These are phyloP conservation scores for Dactylellina haptotyla DNA, from an alignment of 2,329 filamentous ascomycete species.

Conservation along the genomic window DNA sequence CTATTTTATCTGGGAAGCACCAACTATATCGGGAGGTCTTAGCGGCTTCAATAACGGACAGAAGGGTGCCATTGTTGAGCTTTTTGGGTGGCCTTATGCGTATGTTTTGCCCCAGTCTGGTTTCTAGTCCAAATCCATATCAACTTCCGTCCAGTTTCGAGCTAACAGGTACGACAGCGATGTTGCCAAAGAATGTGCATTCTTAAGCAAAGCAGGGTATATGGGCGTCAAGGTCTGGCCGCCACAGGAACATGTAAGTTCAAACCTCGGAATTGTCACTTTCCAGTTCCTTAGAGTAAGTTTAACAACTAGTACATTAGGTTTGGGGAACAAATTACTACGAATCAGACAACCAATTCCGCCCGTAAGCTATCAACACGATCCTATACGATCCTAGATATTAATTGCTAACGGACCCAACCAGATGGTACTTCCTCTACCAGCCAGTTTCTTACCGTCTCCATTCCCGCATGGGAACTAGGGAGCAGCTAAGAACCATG, in stretches of 20 bases:
- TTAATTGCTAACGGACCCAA: neutral
- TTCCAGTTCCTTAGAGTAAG: neutral
- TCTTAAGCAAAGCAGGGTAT: conserved; percentile 59
- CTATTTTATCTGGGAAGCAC: conserved; percentile 59
- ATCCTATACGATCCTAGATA: neutral
- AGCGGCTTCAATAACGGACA: conserved; percentile 58
- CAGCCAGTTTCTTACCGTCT: conserved; percentile 59
- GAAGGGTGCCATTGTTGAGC: conserved; percentile 59
- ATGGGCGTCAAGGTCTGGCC: conserved; percentile 60
- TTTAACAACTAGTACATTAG: neutral
- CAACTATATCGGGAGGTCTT: conserved; percentile 56
- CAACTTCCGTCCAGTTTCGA: neutral
- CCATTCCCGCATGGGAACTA: conserved; percentile 58
- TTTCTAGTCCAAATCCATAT: neutral
- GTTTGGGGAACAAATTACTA: conserved; percentile 59
- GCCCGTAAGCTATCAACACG: conserved; percentile 55
- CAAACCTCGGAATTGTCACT: neutral
- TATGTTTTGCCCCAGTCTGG: neutral
- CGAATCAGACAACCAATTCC: conserved; percentile 58
- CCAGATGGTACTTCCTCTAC: conserved; percentile 53
- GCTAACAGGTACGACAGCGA: conserved; percentile 52
- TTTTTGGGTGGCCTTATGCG: conserved; percentile 59
- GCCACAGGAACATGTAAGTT: conserved; percentile 56
- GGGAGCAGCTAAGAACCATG: conserved; percentile 57
- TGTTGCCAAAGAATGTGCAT: conserved; percentile 58